Evolutionary conservation across 176 grass and related monocot species (phyloP).

Genomic region (Cenchrus purpureus): DNA sequence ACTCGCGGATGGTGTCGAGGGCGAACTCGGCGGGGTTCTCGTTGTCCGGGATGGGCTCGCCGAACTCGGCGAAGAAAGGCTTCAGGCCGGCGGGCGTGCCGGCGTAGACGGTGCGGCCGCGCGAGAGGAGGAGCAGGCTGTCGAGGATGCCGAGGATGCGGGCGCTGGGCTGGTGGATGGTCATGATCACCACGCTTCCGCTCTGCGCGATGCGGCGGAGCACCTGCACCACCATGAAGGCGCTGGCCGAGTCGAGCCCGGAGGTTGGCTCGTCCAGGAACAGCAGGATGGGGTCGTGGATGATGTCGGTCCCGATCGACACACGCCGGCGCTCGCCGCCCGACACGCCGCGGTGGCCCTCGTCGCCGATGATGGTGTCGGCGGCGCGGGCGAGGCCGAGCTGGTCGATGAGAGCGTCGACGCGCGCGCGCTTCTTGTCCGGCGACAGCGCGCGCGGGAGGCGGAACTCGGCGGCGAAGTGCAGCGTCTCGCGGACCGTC

Average conservation of each 20-base stretch:
- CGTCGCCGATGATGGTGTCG: constrained; percentile 87
- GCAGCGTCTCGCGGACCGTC: constrained; percentile 82
- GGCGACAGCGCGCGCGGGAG: constrained; percentile 63
- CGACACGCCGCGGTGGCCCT: constrained; percentile 82
- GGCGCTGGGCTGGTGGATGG: constrained; percentile 89
- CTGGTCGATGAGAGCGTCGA: constrained; percentile 74
- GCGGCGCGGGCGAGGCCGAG: constrained; percentile 75
- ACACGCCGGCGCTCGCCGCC: constrained; percentile 77
- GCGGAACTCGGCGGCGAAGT: constrained; percentile 81
- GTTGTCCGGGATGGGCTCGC: constrained; percentile 67
- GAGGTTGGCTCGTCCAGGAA: constrained; percentile 97
- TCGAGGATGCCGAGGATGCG: constrained; percentile 73
- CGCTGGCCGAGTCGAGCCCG: constrained; percentile 75
- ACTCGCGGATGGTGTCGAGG: constrained; percentile 79
- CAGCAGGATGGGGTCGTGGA: constrained; percentile 84
- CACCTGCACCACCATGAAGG: constrained; percentile 94
- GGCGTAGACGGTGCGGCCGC: constrained; percentile 69
- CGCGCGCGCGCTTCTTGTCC: constrained; percentile 57
- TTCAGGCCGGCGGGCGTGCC: constrained; percentile 52
- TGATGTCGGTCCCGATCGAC: constrained; percentile 81
- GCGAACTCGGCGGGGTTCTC: constrained; percentile 93
- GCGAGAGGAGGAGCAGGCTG: constrained; percentile 63
- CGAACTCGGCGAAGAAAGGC: constrained; percentile 68
- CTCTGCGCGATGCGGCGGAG: constrained; percentile 72
- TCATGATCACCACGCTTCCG: constrained; percentile 84